Conservation (phyloP, 2,329 filamentous ascomycete genomes). For the Aspergillus neotritici region DNA sequence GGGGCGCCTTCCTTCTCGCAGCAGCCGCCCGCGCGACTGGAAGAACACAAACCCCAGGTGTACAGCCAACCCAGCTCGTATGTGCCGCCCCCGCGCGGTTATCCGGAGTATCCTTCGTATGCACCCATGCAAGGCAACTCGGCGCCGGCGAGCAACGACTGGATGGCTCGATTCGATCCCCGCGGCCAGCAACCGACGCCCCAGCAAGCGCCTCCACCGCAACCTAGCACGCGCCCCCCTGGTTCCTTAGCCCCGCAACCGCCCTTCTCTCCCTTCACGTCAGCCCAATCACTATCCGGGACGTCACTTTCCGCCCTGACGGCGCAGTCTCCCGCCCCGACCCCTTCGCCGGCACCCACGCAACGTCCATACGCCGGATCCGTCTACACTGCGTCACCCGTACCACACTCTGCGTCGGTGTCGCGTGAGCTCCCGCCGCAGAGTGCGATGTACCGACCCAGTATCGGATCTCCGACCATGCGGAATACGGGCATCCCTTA, state of each 20-base stretch:
- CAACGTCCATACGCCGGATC: slow-evolving; percentile 28
- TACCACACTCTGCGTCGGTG: slow-evolving; percentile 21
- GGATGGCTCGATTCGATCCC: slow-evolving; percentile 41
- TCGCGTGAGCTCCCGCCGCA: slow-evolving; percentile 28
- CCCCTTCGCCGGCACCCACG: slow-evolving; percentile 25
- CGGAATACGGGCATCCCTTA: slow-evolving; percentile 27
- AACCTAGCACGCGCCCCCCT: slow-evolving; percentile 17
- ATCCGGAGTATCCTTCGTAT: slow-evolving; percentile 31
- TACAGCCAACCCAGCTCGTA: slow-evolving; percentile 27
- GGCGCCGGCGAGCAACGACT: slow-evolving; percentile 32
- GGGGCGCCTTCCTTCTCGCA: slow-evolving; percentile 19
- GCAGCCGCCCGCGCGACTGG: slow-evolving; percentile 18
- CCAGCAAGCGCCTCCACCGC: slow-evolving; percentile 20
- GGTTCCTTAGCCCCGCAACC: slow-evolving; percentile 21
- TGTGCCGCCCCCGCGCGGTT: slow-evolving; percentile 25
- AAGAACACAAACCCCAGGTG: slow-evolving; percentile 25
- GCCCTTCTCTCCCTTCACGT: slow-evolving; percentile 26
- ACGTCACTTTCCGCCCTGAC: slow-evolving; percentile 21
- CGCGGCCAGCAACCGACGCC: slow-evolving; percentile 30
- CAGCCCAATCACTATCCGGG: slow-evolving; percentile 20
- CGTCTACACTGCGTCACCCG: slow-evolving; percentile 26
- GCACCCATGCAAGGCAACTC: slow-evolving; percentile 21
- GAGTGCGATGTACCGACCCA: slow-evolving; percentile 18
- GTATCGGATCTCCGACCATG: slow-evolving; percentile 27
- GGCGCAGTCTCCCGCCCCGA: slow-evolving; percentile 32